Evolutionary conservation across 1,139 yeast genomes (phyloP).

Genomic region (Williopsis jadinii): DNA sequence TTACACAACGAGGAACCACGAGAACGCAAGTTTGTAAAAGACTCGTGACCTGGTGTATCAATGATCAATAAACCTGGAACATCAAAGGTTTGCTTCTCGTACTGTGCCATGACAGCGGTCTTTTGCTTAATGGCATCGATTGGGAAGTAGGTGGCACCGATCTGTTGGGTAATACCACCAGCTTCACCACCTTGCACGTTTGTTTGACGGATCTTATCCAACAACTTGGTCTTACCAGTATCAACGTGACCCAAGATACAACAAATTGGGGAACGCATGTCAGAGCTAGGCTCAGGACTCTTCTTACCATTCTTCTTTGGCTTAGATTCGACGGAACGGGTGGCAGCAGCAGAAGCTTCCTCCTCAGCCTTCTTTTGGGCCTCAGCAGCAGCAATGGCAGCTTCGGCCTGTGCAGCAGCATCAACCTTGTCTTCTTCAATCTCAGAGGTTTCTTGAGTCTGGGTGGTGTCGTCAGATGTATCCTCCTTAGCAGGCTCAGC

Average conservation of each 20-base stretch:
- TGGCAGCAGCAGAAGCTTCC: conserved; percentile 25
- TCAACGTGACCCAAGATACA: conserved; percentile 99
- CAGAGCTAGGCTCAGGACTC: conserved; percentile 25
- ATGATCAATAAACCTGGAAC: conserved; percentile 96
- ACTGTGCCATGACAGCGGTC: conserved; percentile 84
- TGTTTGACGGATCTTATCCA: conserved; percentile 96
- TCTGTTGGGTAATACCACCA: conserved; percentile 99
- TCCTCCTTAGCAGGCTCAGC: conserved; percentile 51
- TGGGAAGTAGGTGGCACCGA: conserved; percentile 99
- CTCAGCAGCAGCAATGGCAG: conserved; percentile 21
- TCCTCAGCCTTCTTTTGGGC: conserved; percentile 20
- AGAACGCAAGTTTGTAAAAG: conserved; percentile 92
- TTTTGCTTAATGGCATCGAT: conserved; percentile 87
- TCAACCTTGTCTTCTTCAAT: conserved; percentile 23
- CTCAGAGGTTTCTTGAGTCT: conserved; percentile 18
- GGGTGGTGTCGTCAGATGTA: conserved; percentile 16
- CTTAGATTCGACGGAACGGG: conserved; percentile 14
- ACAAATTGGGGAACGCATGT: conserved; percentile 96
- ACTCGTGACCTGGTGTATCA: conserved; percentile 99
- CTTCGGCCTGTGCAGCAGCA: conserved; percentile 23
- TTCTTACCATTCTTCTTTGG: conserved; percentile 19
- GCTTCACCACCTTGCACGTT: conserved; percentile 99
- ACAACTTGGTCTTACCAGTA: conserved; percentile 95
- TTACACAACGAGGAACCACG: conserved; percentile 99
- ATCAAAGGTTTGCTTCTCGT: conserved; percentile 79